Evolutionary conservation across 129 eudicot species (phyloP).

Genomic region (Chrysanthemum seticuspe): DNA sequence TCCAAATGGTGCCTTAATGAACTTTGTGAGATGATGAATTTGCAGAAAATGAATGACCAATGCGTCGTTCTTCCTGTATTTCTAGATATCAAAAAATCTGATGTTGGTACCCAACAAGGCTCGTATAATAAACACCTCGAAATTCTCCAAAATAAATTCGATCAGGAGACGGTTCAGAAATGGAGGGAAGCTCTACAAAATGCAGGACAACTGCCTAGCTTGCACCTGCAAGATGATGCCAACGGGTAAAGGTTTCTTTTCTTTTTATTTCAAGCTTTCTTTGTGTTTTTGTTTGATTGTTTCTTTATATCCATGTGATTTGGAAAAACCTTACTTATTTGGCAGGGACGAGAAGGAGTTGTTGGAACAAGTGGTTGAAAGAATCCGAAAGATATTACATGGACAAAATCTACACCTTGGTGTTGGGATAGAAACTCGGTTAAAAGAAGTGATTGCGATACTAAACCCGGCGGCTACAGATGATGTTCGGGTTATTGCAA

Average conservation of each 20-base stretch:
- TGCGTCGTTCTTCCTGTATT: slow-evolving; percentile 16
- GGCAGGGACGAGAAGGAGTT: slow-evolving; percentile 19
- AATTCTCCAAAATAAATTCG: neutral
- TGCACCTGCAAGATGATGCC: slow-evolving; percentile 22
- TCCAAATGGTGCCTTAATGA: neutral
- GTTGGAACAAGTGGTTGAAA: slow-evolving; percentile 12
- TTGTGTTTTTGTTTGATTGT: too few species aligned
- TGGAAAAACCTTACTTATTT: too few species aligned
- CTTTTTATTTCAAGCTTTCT: neutral
- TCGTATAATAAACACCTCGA: neutral
- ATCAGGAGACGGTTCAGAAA: slow-evolving; percentile 12
- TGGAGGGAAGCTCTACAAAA: slow-evolving; percentile 22
- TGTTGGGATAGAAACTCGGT: slow-evolving; percentile 28
- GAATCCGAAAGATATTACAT: neutral
- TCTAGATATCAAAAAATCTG: slow-evolving; percentile 3
- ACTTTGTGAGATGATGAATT: slow-evolving; percentile 16
- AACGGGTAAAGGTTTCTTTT: neutral
- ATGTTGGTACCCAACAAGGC: slow-evolving; percentile 3
- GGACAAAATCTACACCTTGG: neutral
- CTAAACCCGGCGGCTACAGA: neutral
- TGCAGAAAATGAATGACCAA: neutral
- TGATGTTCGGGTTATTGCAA: slow-evolving; percentile 20
- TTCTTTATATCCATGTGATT: too few species aligned
- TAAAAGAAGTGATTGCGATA: slow-evolving; percentile 7
- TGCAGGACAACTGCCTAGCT: slow-evolving; percentile 22